Conservation (phyloP, 306 rosid species). For the Rosa chinensis region DNA sequence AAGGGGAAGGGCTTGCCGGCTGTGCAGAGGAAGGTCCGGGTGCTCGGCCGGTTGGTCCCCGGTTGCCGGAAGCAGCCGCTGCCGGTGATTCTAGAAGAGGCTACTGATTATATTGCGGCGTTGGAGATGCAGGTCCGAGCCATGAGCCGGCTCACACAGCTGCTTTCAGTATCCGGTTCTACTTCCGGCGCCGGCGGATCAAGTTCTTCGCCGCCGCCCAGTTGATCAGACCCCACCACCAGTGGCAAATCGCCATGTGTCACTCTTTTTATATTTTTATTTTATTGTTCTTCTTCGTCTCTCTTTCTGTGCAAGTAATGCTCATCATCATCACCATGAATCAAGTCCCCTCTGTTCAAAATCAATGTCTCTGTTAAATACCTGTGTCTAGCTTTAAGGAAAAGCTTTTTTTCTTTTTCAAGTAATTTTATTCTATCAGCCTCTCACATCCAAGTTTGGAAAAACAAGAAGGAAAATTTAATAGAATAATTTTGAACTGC, state of each 20-base stretch:
- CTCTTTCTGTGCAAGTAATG: slow-evolving; percentile 26
- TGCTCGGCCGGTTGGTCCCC: slow-evolving; percentile 86
- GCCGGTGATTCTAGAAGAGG: slow-evolving; percentile 86
- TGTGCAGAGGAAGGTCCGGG: slow-evolving; percentile 66
- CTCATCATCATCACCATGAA: not conserved
- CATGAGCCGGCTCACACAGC: slow-evolving; percentile 72
- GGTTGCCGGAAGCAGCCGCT: slow-evolving; percentile 85
- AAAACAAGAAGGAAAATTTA: not conserved
- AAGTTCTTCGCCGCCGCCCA: slow-evolving; percentile 42
- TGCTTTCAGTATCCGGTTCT: slow-evolving; percentile 48
- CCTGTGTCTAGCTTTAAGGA: slow-evolving; percentile 15
- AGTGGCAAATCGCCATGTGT: slow-evolving; percentile 30
- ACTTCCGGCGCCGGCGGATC: slow-evolving; percentile 36
- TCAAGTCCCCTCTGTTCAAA: not conserved
- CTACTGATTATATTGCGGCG: slow-evolving; percentile 82
- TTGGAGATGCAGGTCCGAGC: slow-evolving; percentile 95
- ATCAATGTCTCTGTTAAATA: slow-evolving; percentile 39
- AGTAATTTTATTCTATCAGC: slow-evolving; percentile 24
- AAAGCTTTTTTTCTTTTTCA: not conserved
- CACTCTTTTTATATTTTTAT: not conserved
- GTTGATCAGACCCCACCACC: slow-evolving; percentile 31
- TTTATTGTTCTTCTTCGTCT: not conserved
- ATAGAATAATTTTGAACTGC: slow-evolving; percentile 11
- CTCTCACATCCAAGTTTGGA: slow-evolving; percentile 4
- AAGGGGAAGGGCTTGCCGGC: slow-evolving; percentile 73